These are phyloP conservation scores for Leccinum angustisporum DNA, from an alignment of 1,284 basidiomycete genomes.

Conservation along the genomic window DNA sequence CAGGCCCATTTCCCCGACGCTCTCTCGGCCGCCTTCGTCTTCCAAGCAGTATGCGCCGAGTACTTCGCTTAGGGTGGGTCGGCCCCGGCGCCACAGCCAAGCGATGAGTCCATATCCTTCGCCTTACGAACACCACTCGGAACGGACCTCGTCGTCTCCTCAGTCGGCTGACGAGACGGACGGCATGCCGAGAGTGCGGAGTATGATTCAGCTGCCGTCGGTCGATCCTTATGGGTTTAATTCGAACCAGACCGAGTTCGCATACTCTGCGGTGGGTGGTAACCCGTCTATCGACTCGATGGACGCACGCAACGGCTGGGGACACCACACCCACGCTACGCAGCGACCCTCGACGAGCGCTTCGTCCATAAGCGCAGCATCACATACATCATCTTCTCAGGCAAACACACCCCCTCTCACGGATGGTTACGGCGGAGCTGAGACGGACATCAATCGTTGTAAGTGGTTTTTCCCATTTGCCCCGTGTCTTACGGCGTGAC, in stretches of 20 bases:
- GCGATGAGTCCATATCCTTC: slow-evolving; percentile 81
- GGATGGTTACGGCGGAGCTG: slow-evolving; percentile 54
- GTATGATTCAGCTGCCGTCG: slow-evolving; percentile 74
- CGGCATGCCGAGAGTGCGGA: slow-evolving; percentile 65
- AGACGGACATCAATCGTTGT: slow-evolving; percentile 78
- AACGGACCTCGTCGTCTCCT: slow-evolving; percentile 72
- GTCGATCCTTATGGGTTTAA: slow-evolving; percentile 67
- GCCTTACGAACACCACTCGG: slow-evolving; percentile 67
- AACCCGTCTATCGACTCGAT: slow-evolving; percentile 48
- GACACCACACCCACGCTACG: slow-evolving; percentile 31
- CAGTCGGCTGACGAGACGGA: slow-evolving; percentile 59
- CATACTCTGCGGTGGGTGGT: slow-evolving; percentile 62
- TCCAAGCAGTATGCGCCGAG: slow-evolving; percentile 49
- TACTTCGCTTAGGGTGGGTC: slow-evolving; percentile 61
- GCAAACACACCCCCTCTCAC: slow-evolving; percentile 77
- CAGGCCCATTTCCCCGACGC: slow-evolving; percentile 57
- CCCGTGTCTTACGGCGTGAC: slow-evolving; percentile 29
- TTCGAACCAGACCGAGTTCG: slow-evolving; percentile 70
- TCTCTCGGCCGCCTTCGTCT: slow-evolving; percentile 63
- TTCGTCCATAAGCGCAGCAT: slow-evolving; percentile 68
- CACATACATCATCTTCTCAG: slow-evolving; percentile 70
- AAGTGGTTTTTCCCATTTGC: slow-evolving; percentile 42
- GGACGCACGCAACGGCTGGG: slow-evolving; percentile 49
- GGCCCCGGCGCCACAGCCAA: slow-evolving; percentile 74
- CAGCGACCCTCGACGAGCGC: slow-evolving; percentile 71